Conservation (phyloP, 129 eudicot genomes). For the Flaveria sonorensis region DNA sequence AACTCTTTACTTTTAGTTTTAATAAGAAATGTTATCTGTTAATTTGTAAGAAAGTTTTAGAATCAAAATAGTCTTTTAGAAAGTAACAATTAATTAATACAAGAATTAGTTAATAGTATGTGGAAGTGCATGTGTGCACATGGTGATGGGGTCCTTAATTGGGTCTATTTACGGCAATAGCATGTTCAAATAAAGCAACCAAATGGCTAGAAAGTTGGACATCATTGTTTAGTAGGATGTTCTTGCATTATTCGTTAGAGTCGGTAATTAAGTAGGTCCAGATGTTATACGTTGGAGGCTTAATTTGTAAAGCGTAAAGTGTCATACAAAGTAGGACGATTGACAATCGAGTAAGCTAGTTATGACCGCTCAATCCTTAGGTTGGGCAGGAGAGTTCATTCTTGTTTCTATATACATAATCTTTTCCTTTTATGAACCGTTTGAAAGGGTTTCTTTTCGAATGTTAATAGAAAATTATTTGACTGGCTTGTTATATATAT, state of each 20-base stretch:
- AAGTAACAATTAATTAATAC: conserved; percentile 25
- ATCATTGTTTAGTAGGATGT: background rate
- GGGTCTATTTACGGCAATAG: conserved; percentile 36
- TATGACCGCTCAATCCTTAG: background rate
- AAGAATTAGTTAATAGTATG: conserved; percentile 24
- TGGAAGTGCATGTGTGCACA: conserved; percentile 46
- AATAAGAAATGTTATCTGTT: conserved; percentile 2
- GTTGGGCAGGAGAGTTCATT: background rate
- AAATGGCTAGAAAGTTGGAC: conserved; percentile 26
- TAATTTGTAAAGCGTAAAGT: background rate
- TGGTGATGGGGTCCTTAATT: conserved; percentile 41
- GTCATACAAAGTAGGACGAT: background rate
- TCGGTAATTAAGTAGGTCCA: background rate
- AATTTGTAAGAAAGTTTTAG: conserved; percentile 11
- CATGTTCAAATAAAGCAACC: conserved; percentile 40
- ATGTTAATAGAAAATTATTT: background rate
- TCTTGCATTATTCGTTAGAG: background rate
- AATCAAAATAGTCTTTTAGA: conserved; percentile 18
- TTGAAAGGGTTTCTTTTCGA: background rate
- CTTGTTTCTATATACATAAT: background rate
- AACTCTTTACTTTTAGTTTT: background rate
- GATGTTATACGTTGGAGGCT: background rate
- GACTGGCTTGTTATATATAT: background rate
- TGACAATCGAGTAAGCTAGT: background rate
- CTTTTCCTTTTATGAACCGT: background rate